A percentile compares a stretch with the other conserved stretches of the same genome.
Conservation (phyloP, 495 filamentous ascomycete species). For the Aspergillus bertholletiae region DNA sequence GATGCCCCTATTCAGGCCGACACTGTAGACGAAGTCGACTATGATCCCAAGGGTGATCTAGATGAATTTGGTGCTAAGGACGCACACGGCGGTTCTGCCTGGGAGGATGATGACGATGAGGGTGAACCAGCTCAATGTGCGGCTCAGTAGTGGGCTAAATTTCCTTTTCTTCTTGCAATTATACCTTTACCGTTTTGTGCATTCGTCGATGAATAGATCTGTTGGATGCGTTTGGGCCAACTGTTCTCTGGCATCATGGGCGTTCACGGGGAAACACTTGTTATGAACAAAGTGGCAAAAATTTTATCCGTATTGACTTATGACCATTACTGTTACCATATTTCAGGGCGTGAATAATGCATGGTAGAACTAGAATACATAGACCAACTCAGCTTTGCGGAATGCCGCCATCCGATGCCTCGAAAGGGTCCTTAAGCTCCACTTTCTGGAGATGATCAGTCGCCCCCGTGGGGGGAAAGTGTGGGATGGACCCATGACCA, state of each 20-base stretch:
- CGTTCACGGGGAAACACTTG: constrained; percentile 8
- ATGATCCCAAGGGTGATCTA: constrained; percentile 72
- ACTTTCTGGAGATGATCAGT: not conserved
- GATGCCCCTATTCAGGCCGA: constrained; percentile 58
- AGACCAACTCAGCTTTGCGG: not conserved
- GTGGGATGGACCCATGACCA: not conserved
- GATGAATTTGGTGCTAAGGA: constrained; percentile 75
- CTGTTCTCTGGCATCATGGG: constrained; percentile 20
- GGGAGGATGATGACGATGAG: constrained; percentile 77
- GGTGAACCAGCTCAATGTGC: constrained; percentile 70
- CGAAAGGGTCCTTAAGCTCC: not conserved
- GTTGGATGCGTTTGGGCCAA: constrained; percentile 12
- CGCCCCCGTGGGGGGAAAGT: not conserved
- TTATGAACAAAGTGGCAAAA: not conserved
- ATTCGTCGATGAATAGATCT: constrained; percentile 17
- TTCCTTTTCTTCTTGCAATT: constrained; percentile 8
- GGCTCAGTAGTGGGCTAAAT: constrained; percentile 61
- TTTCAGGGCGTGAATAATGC: not conserved
- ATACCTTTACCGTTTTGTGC: constrained; percentile 8
- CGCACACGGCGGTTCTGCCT: constrained; percentile 65
- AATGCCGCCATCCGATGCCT: not conserved
- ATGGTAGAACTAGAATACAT: not conserved
- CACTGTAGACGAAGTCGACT: constrained; percentile 81
- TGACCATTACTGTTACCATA: not conserved
- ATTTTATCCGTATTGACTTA: not conserved